Conservation (phyloP, 805 yeast species). For the Zygoascus ofunaensis region DNA sequence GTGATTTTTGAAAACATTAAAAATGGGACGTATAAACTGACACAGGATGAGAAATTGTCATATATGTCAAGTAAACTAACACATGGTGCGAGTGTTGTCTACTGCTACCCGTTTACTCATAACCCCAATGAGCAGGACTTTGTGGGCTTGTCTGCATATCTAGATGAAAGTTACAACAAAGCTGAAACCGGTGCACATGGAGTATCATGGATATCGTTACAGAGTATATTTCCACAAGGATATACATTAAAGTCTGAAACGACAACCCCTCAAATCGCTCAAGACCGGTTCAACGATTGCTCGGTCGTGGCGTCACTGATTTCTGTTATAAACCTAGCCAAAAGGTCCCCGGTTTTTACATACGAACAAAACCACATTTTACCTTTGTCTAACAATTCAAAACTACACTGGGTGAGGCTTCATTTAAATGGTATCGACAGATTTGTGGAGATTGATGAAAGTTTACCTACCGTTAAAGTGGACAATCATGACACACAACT, state of each 20-base stretch:
- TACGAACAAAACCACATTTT: conserved; percentile 18
- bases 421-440: conserved; percentile 47
- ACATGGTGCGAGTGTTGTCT: too few relatives aligned
- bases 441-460: conserved; percentile 38
- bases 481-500: not conserved
- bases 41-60: conserved; percentile 18
- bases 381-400: conserved; percentile 15
- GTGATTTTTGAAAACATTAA: conserved; percentile 10
- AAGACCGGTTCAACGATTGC: conserved; percentile 45
- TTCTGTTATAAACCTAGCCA: conserved; percentile 34
- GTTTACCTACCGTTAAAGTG: conserved; percentile 31
- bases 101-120: conserved; percentile 12
- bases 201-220: conserved; percentile 1
- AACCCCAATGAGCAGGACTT: conserved; percentile 8
- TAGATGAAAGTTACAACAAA: not conserved
- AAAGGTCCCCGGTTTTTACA: conserved; percentile 12
- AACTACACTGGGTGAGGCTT: conserved; percentile 34
- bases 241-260: conserved; percentile 17
- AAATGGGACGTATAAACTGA: conserved; percentile 10
- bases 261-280: conserved; percentile 12
- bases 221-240: not conserved
- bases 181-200: not conserved
- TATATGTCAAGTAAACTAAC: conserved; percentile 28
- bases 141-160: not conserved
- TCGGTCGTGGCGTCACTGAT: conserved; percentile 65